Percentiles rank a stretch among this genome's conserved stretches.
Evolutionary conservation across 257 asterid species (phyloP).

Genomic region (Haberlea rhodopensis): DNA sequence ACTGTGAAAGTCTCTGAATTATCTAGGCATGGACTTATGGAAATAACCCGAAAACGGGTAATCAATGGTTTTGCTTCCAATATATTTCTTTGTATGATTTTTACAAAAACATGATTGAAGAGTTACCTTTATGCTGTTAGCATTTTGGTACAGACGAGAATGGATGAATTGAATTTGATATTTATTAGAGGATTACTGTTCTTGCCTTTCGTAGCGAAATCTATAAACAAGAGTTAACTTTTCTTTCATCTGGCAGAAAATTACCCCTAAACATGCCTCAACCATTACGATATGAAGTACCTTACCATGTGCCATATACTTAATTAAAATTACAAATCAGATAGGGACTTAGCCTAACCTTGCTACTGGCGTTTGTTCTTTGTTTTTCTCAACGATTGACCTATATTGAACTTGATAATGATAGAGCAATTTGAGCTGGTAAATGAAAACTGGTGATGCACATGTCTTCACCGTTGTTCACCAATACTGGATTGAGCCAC

Average conservation of each 20-base stretch:
- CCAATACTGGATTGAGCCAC: too few species aligned
- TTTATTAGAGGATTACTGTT: background rate
- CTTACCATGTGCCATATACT: too few species aligned
- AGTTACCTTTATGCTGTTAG: slow-evolving; percentile 12
- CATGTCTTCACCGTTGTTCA: background rate
- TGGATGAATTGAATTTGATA: background rate
- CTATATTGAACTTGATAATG: slow-evolving; percentile 3
- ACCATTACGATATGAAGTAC: too few species aligned
- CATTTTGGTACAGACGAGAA: slow-evolving; percentile 4
- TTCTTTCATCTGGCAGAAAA: too few species aligned
- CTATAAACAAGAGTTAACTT: too few species aligned
- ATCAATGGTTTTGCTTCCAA: background rate
- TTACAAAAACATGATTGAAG: slow-evolving; percentile 5
- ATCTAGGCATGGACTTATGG: slow-evolving; percentile 95
- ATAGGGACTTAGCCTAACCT: too few species aligned
- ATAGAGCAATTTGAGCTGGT: background rate
- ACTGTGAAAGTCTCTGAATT: slow-evolving; percentile 85
- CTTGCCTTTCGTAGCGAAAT: too few species aligned
- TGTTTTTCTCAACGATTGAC: too few species aligned
- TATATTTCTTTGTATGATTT: slow-evolving; percentile 3
- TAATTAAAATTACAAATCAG: too few species aligned
- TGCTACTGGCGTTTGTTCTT: too few species aligned
- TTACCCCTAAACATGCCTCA: too few species aligned
- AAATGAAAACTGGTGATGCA: slow-evolving; percentile 11
- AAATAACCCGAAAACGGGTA: slow-evolving; percentile 93